These are phyloP conservation scores for Fusarium burgessii DNA, from an alignment of 2,329 filamentous ascomycete genomes.

Conservation along the genomic window DNA sequence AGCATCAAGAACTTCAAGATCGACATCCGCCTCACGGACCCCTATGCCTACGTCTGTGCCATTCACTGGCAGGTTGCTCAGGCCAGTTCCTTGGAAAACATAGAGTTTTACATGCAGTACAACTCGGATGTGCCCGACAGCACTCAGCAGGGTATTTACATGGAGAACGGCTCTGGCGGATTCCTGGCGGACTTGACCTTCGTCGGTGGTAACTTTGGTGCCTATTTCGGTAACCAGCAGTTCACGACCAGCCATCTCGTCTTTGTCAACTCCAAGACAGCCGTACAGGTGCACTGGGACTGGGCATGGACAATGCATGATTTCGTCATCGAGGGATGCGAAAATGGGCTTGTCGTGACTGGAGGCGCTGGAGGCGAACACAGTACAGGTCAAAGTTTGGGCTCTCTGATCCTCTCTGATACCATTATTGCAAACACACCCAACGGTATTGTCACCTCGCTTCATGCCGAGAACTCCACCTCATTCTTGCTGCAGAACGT, in stretches of 20 bases:
- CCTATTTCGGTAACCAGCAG: slow-evolving; percentile 69
- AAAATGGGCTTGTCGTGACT: slow-evolving; percentile 65
- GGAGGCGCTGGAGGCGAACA: slow-evolving; percentile 16
- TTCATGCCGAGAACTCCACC: slow-evolving; percentile 26
- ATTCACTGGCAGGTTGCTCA: slow-evolving; percentile 75
- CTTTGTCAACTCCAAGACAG: slow-evolving; percentile 71
- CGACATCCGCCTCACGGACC: slow-evolving; percentile 57
- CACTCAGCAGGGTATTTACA: slow-evolving; percentile 44
- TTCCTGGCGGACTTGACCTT: slow-evolving; percentile 71
- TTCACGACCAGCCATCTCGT: slow-evolving; percentile 72
- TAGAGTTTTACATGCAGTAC: slow-evolving; percentile 59
- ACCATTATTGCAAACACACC: slow-evolving; percentile 18
- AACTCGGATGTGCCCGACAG: slow-evolving; percentile 32
- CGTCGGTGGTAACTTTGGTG: slow-evolving; percentile 68
- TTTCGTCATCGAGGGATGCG: slow-evolving; percentile 69
- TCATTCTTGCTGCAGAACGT: slow-evolving; percentile 27
- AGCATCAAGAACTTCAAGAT: slow-evolving; percentile 75
- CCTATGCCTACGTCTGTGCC: slow-evolving; percentile 52
- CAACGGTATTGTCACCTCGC: slow-evolving; percentile 11
- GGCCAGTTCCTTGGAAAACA: slow-evolving; percentile 64
- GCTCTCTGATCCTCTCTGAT: slow-evolving; percentile 26
- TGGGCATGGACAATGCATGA: slow-evolving; percentile 72
- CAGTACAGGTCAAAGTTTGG: slow-evolving; percentile 23
- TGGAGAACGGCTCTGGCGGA: slow-evolving; percentile 53
- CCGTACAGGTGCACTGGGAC: slow-evolving; percentile 77